Evolutionary conservation across 1,284 basidiomycete species (phyloP).

Genomic region (Somion occarium): DNA sequence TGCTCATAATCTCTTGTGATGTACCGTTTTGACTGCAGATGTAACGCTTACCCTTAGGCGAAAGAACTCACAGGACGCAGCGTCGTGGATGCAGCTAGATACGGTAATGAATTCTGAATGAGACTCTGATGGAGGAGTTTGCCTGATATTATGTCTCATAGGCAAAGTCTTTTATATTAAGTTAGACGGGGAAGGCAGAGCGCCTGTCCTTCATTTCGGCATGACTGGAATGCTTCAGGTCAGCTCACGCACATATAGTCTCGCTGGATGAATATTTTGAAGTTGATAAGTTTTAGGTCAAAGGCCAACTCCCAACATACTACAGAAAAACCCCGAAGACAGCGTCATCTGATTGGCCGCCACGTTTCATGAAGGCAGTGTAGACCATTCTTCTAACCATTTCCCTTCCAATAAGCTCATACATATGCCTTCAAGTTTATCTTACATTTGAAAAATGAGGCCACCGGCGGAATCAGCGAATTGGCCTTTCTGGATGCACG

Average conservation of each 20-base stretch:
- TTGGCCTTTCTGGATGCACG: constrained; percentile 69
- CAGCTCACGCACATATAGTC: background rate
- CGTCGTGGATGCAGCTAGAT: constrained; percentile 57
- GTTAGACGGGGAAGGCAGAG: constrained; percentile 56
- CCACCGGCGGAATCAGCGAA: constrained; percentile 32
- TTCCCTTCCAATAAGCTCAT: no score
- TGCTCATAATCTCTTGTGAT: constrained; percentile 8
- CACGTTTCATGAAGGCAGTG: constrained; percentile 64
- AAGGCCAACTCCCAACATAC: constrained; percentile 56
- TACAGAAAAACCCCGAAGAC: constrained; percentile 58
- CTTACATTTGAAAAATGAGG: constrained; percentile 41
- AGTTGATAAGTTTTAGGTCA: constrained; percentile 38
- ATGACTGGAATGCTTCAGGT: constrained; percentile 84
- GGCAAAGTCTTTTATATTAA: constrained; percentile 80
- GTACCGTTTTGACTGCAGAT: background rate
- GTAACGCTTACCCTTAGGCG: constrained; percentile 37
- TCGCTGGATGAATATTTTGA: background rate
- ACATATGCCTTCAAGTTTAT: constrained; percentile 52
- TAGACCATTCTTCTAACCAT: background rate
- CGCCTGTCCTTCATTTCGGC: constrained; percentile 76
- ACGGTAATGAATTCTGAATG: no score
- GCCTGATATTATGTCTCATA: no score
- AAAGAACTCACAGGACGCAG: constrained; percentile 54
- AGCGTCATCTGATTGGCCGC: constrained; percentile 65
- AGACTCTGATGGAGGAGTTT: no score